Evolutionary conservation across 345 rosid genomes (phyloP).

Genomic region (Eucalyptus guilfoylei): DNA sequence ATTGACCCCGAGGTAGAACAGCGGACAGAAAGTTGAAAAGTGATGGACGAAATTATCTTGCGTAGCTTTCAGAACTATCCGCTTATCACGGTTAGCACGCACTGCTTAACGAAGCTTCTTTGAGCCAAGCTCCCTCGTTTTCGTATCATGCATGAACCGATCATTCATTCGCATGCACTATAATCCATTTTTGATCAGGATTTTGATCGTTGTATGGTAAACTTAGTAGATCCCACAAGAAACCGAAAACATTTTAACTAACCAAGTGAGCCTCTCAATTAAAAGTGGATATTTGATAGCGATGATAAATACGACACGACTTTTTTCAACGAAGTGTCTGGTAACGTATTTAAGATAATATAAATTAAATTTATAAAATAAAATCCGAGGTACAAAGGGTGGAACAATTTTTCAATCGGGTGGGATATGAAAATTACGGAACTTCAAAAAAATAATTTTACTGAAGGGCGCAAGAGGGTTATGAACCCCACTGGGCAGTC

Average conservation of each 20-base stretch:
- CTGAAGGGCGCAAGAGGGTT: background rate
- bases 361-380: no score
- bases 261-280: background rate
- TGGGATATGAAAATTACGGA: background rate
- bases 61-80: no score
- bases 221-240: background rate
- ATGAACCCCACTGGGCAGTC: background rate
- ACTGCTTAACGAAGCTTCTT: no score
- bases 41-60: no score
- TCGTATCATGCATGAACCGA: no score
- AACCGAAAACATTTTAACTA: background rate
- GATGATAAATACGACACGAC: fast-evolving
- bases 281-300: background rate
- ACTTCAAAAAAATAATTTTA: no score
- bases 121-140: no score
- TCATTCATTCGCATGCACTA: no score
- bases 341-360: background rate
- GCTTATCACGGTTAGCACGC: no score
- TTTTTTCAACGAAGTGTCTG: no score
- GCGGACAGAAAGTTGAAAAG: background rate
- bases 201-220: no score
- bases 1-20: background rate
- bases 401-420: fast-evolving
- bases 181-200: no score
- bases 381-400: background rate